A percentile compares a stretch with the other conserved stretches of the same genome.
phyloP scores from a whole-genome alignment of 331 rosid species.

The Rhamnella rubrinervis region DNA sequence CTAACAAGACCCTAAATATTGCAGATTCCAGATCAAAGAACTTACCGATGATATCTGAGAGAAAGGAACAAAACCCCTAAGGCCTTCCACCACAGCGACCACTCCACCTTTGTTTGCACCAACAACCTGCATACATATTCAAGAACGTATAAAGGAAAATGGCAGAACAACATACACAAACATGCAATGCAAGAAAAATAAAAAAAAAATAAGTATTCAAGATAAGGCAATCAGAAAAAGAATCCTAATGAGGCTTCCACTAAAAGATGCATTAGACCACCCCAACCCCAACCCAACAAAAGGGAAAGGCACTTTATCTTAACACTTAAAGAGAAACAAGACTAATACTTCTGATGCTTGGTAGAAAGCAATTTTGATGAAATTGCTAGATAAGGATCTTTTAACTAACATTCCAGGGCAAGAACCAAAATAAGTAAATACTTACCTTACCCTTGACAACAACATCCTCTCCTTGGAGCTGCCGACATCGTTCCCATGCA shows the following conservation, averaged over 20 bases:
- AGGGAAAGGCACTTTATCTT: too few species aligned
- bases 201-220: too few species aligned
- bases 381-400: background rate
- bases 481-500: constrained; percentile 92
- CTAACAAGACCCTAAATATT: constrained; percentile 12
- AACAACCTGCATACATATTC: constrained; percentile 49
- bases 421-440: constrained; percentile 24
- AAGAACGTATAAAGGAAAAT: background rate
- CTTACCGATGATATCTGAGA: constrained; percentile 78
- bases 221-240: too few species aligned
- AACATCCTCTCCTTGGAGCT: constrained; percentile 82
- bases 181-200: background rate
- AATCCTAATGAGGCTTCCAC: too few species aligned
- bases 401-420: constrained; percentile 14
- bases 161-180: background rate
- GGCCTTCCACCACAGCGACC: constrained; percentile 79
- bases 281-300: too few species aligned
- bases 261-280: too few species aligned
- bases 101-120: constrained; percentile 83
- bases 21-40: constrained; percentile 20
- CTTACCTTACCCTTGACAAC: constrained; percentile 91
- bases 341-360: constrained; percentile 8
- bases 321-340: background rate
- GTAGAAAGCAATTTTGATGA: background rate
- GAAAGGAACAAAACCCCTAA: constrained; percentile 86